Percentiles rank a stretch among this genome's conserved stretches.
These are phyloP conservation scores for Podospora pseudoanserina DNA, from an alignment of 495 filamentous ascomycete species.

Conservation along the genomic window DNA sequence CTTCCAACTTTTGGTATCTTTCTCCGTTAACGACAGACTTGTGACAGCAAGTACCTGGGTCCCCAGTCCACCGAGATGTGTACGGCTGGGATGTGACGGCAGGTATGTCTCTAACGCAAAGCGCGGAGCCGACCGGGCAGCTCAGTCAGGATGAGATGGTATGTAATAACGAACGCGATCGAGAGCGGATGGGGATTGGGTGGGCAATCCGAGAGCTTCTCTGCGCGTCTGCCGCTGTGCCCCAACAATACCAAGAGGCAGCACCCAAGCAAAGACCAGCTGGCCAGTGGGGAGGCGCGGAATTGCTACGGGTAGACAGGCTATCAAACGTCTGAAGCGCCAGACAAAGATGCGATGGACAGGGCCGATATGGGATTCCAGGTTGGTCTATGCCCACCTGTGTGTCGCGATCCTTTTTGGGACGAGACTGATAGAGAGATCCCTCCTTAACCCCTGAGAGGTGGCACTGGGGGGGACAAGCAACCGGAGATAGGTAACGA, in stretches of 20 bases:
- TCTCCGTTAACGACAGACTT: conserved; percentile 4
- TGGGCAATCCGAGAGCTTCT: conserved; percentile 7
- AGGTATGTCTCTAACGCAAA: conserved; percentile 14
- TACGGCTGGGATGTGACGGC: conserved; percentile 18
- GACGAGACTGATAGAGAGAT: neutral
- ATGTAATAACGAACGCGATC: conserved; percentile 8
- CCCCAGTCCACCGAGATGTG: conserved; percentile 17
- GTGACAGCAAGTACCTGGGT: conserved; percentile 16
- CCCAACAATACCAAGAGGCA: neutral
- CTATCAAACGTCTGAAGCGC: neutral
- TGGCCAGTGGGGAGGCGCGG: neutral
- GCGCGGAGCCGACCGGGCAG: neutral
- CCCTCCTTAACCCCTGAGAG: neutral
- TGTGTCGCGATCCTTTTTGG: conserved; percentile 3
- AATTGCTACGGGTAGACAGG: neutral
- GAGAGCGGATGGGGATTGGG: neutral
- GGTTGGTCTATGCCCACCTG: neutral
- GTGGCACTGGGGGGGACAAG: neutral
- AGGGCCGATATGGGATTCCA: neutral
- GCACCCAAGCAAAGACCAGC: neutral
- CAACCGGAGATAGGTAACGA: neutral
- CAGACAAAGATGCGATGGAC: neutral
- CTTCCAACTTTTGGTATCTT: conserved; percentile 2
- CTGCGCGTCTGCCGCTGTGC: neutral
- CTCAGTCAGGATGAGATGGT: conserved; percentile 4